Conservation (phyloP, 306 rosid genomes). For the Vigna mungo region DNA sequence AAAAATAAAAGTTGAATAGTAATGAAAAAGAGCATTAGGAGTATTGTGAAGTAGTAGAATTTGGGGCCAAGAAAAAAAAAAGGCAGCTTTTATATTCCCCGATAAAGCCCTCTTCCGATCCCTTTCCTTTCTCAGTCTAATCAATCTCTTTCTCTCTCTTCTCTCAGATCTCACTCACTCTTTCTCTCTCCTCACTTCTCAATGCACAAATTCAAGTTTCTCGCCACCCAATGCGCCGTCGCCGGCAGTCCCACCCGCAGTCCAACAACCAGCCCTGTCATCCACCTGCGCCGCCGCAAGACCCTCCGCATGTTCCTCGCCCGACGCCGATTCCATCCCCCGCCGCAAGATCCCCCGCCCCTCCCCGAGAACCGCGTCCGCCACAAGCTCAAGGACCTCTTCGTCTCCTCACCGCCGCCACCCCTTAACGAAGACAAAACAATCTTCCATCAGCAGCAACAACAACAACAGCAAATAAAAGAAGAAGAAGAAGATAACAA, state of each 20-base stretch:
- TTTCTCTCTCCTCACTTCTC: slow-evolving; percentile 57
- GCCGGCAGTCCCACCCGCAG: slow-evolving; percentile 76
- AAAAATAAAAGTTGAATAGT: too few relatives aligned
- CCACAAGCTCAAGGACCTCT: slow-evolving; percentile 80
- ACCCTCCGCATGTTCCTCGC: slow-evolving; percentile 87
- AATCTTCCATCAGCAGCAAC: slow-evolving; percentile 35
- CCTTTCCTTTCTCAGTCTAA: not conserved
- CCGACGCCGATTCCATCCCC: slow-evolving; percentile 59
- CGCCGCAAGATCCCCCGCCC: slow-evolving; percentile 40
- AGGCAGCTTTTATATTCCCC: slow-evolving; percentile 35
- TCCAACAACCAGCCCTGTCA: slow-evolving; percentile 81
- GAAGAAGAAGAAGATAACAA: not conserved
- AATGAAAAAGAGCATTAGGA: not conserved
- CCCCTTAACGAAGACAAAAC: slow-evolving; percentile 58
- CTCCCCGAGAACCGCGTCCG: slow-evolving; percentile 59
- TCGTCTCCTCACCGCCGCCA: slow-evolving; percentile 80
- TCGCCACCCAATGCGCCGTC: slow-evolving; percentile 87
- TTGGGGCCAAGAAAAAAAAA: slow-evolving; percentile 19
- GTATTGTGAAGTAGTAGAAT: not conserved
- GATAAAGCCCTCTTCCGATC: slow-evolving; percentile 4
- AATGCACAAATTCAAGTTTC: slow-evolving; percentile 84
- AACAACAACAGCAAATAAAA: slow-evolving; percentile 48
- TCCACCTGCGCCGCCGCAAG: slow-evolving; percentile 88
- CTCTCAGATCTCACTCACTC: slow-evolving; percentile 65
- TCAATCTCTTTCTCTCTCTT: slow-evolving; percentile 4